Conservation (phyloP, 208 protist species). For the Crithidia mellificae region DNA sequence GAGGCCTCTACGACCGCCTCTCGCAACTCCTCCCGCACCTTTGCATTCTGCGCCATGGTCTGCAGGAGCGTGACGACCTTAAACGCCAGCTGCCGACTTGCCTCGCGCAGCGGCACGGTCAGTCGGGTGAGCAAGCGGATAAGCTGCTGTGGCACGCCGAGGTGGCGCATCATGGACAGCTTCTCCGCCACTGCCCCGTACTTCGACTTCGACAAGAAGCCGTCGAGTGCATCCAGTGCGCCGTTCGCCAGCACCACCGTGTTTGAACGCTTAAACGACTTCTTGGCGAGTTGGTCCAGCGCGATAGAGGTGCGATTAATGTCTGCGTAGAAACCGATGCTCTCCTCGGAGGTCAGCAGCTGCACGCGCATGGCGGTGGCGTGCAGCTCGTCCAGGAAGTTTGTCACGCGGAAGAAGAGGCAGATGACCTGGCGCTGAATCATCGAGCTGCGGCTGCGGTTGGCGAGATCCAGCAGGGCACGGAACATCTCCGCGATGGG, state of each 20-base stretch:
- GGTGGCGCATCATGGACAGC: slow-evolving; percentile 49
- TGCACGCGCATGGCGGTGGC: slow-evolving; percentile 39
- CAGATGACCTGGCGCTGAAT: slow-evolving; percentile 39
- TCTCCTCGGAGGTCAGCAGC: slow-evolving; percentile 45
- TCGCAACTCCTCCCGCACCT: slow-evolving; percentile 25
- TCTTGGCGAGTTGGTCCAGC: slow-evolving; percentile 23
- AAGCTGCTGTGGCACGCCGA: slow-evolving; percentile 32
- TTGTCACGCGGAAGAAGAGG: slow-evolving; percentile 44
- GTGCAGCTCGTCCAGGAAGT: slow-evolving; percentile 40
- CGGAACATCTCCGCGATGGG: slow-evolving; percentile 34
- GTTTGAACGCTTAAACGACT: slow-evolving; percentile 41
- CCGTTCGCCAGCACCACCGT: slow-evolving; percentile 35
- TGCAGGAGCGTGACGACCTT: slow-evolving; percentile 29
- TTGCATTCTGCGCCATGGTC: slow-evolving; percentile 23
- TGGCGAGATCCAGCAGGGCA: slow-evolving; percentile 35
- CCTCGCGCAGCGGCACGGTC: slow-evolving; percentile 29
- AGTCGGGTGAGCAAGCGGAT: slow-evolving; percentile 40
- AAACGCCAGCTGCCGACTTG: slow-evolving; percentile 26
- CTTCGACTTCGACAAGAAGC: slow-evolving; percentile 26
- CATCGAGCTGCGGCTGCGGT: slow-evolving; percentile 33
- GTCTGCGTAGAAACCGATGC: slow-evolving; percentile 40
- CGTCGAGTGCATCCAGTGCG: slow-evolving; percentile 31
- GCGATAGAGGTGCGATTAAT: slow-evolving; percentile 31
- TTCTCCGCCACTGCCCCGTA: slow-evolving; percentile 38
- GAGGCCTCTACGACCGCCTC: slow-evolving; percentile 22